Conservation (phyloP, 2,329 filamentous ascomycete genomes). For the Claviceps fusiformis region DNA sequence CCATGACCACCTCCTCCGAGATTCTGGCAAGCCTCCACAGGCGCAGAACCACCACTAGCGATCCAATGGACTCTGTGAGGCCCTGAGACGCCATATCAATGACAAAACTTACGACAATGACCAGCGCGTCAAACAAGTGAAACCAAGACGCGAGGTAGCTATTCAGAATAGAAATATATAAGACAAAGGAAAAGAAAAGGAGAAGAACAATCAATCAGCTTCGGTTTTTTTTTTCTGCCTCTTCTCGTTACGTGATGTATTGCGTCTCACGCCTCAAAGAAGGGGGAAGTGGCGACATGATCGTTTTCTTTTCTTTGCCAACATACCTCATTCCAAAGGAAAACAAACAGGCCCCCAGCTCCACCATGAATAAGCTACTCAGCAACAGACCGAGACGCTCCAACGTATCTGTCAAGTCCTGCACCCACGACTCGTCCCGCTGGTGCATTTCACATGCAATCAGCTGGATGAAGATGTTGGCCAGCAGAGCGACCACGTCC, state of each 20-base stretch:
- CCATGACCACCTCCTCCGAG: conserved; percentile 52
- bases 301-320: not conserved
- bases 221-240: not conserved
- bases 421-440: conserved; percentile 28
- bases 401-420: conserved; percentile 24
- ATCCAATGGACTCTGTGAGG: conserved; percentile 47
- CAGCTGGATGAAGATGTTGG: conserved; percentile 34
- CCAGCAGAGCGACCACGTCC: conserved; percentile 30
- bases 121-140: conserved; percentile 48
- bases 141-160: conserved; percentile 47
- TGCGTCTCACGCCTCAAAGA: too few species aligned
- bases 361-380: conserved; percentile 50
- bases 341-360: conserved; percentile 44
- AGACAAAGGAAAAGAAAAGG: too few species aligned
- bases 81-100: conserved; percentile 49
- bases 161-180: not conserved
- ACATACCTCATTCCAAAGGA: conserved; percentile 47
- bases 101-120: conserved; percentile 48
- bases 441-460: conserved; percentile 33
- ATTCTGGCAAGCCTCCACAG: conserved; percentile 60
- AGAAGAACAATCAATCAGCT: not conserved
- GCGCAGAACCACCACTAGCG: conserved; percentile 51
- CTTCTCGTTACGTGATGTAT: not conserved
- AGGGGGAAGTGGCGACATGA: too few species aligned
- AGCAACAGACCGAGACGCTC: conserved; percentile 42